These are phyloP conservation scores for Naganishia vishniacii DNA, from an alignment of 768 basidiomycete genomes.

Conservation along the genomic window DNA sequence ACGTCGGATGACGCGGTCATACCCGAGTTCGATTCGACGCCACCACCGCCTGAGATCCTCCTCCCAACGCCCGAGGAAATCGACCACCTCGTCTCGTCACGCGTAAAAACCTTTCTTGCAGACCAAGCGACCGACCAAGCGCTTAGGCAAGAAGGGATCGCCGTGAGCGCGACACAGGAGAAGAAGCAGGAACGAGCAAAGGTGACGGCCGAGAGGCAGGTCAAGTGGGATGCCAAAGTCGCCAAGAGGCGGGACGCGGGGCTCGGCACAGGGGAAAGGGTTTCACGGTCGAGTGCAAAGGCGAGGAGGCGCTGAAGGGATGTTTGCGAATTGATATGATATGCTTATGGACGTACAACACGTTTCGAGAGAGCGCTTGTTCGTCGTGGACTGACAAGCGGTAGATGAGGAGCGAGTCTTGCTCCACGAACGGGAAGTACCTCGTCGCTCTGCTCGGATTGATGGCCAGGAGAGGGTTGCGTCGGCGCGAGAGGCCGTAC, in stretches of 20 bases:
- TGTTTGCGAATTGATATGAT: neutral
- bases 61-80: conserved; percentile 8
- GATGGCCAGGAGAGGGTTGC: too few species aligned
- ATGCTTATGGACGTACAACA: neutral
- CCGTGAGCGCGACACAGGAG: conserved; percentile 25
- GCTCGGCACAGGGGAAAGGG: too few species aligned
- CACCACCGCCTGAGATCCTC: too few species aligned
- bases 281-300: neutral
- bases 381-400: too few species aligned
- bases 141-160: conserved; percentile 15
- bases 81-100: neutral
- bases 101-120: conserved; percentile 12
- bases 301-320: neutral
- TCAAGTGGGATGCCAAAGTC: conserved; percentile 23
- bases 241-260: neutral
- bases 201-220: conserved; percentile 18
- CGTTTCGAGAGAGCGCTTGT: too few species aligned
- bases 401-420: too few species aligned
- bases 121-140: conserved; percentile 15
- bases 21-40: too few species aligned
- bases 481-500: too few species aligned
- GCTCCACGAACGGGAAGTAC: too few species aligned
- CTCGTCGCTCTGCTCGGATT: too few species aligned
- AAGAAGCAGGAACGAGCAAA: conserved; percentile 20
- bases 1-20: too few species aligned